These are phyloP conservation scores for Emmonsiellopsis sp. DNA, from an alignment of 2,329 filamentous ascomycete species.

Conservation along the genomic window DNA sequence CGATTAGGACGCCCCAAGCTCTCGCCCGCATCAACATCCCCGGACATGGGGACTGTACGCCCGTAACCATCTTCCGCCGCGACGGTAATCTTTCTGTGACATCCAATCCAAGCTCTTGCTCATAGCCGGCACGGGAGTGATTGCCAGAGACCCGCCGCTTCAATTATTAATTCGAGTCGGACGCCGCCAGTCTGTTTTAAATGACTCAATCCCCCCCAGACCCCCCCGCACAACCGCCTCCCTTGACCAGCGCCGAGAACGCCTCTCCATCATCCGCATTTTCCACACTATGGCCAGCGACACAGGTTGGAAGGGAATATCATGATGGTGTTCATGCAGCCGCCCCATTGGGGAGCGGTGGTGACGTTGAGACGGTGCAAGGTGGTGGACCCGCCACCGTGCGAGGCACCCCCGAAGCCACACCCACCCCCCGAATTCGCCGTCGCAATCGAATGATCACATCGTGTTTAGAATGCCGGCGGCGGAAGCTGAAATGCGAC, in stretches of 20 bases:
- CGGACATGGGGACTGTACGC: background rate
- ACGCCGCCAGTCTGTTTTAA: background rate
- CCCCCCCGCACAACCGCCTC: background rate
- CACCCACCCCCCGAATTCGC: constrained; percentile 32
- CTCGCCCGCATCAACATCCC: background rate
- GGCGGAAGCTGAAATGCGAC: constrained; percentile 68
- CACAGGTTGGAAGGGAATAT: background rate
- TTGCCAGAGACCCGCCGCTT: background rate
- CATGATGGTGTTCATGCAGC: background rate
- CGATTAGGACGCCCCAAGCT: background rate
- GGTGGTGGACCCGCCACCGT: background rate
- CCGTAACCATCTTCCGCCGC: too few relatives aligned
- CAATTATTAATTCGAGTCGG: background rate
- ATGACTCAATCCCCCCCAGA: background rate
- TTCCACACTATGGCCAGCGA: background rate
- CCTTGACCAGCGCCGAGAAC: background rate
- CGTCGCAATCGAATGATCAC: constrained; percentile 61
- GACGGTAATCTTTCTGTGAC: too few relatives aligned
- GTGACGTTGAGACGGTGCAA: background rate
- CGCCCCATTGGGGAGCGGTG: background rate
- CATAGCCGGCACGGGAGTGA: too few relatives aligned
- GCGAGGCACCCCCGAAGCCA: background rate
- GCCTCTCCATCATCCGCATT: background rate
- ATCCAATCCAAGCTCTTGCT: too few relatives aligned
- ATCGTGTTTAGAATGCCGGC: constrained; percentile 59